A percentile compares a stretch with the other conserved stretches of the same genome.
Conservation (phyloP, 495 filamentous ascomycete species). For the Glonium stellatum region DNA sequence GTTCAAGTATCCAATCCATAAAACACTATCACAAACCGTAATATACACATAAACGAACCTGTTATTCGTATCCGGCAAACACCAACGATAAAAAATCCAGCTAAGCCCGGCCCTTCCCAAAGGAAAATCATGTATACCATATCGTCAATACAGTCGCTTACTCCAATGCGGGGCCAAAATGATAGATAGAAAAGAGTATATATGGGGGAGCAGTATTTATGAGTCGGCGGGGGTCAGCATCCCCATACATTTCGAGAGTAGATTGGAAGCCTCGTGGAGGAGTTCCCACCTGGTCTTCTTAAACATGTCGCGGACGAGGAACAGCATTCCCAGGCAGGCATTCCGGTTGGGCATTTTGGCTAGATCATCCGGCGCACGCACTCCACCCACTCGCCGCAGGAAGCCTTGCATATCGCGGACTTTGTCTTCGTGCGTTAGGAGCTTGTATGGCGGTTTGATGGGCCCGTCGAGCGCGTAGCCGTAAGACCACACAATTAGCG, state of each 20-base stretch:
- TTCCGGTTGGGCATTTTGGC: constrained; percentile 70
- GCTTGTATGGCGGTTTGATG: constrained; percentile 47
- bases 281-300: constrained; percentile 83
- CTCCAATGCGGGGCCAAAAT: no score
- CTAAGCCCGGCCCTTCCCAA: no score
- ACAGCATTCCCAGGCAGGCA: constrained; percentile 70
- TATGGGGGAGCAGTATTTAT: background rate
- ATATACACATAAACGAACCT: no score
- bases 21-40: no score
- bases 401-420: constrained; percentile 73
- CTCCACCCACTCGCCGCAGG: constrained; percentile 62
- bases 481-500: constrained; percentile 90
- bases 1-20: no score
- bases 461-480: constrained; percentile 87
- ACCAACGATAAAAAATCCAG: no score
- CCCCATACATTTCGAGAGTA: constrained; percentile 73
- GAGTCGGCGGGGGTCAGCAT: constrained; percentile 40
- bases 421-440: constrained; percentile 55
- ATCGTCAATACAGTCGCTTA: no score
- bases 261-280: constrained; percentile 71
- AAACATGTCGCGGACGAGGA: constrained; percentile 78
- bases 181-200: no score
- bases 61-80: no score
- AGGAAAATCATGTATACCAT: no score
- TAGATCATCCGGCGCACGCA: constrained; percentile 76